These are phyloP conservation scores for Neurospora sp. DNA, from an alignment of 495 filamentous ascomycete species.

Conservation along the genomic window DNA sequence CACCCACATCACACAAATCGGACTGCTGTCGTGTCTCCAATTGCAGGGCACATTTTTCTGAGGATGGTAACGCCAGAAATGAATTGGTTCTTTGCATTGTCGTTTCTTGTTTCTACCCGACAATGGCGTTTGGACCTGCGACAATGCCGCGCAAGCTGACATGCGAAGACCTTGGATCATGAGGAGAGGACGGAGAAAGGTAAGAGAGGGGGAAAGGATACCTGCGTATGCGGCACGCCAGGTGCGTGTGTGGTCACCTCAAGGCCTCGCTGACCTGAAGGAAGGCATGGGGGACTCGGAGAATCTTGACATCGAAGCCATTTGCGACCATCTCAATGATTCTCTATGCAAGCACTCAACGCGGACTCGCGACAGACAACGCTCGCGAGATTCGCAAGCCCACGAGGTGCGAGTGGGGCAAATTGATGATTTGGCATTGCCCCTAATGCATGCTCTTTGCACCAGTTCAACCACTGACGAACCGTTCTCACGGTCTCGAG, in stretches of 20 bases:
- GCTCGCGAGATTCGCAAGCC: not conserved
- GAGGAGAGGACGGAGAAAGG: no score
- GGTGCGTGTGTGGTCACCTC: no score
- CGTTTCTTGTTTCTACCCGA: not conserved
- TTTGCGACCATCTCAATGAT: no score
- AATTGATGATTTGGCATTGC: not conserved
- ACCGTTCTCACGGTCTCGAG: not conserved
- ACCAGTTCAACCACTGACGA: not conserved
- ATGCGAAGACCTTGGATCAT: no score
- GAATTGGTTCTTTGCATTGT: not conserved
- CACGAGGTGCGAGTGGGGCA: not conserved
- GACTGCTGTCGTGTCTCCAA: not conserved
- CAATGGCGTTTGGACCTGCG: not conserved
- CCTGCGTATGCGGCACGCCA: no score
- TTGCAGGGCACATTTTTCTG: not conserved
- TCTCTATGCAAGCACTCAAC: not conserved
- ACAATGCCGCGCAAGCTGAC: not conserved
- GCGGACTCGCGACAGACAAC: not conserved
- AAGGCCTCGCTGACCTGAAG: no score
- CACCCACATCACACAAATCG: not conserved
- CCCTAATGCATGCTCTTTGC: not conserved
- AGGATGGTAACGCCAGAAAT: not conserved
- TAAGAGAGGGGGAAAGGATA: no score
- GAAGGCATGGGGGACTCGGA: no score
- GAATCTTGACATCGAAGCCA: not conserved